Evolutionary conservation across 164 flowering plant species (phyloP), one percentile per base, ranked within the genome.

Genomic region (Piper betle): DNA sequence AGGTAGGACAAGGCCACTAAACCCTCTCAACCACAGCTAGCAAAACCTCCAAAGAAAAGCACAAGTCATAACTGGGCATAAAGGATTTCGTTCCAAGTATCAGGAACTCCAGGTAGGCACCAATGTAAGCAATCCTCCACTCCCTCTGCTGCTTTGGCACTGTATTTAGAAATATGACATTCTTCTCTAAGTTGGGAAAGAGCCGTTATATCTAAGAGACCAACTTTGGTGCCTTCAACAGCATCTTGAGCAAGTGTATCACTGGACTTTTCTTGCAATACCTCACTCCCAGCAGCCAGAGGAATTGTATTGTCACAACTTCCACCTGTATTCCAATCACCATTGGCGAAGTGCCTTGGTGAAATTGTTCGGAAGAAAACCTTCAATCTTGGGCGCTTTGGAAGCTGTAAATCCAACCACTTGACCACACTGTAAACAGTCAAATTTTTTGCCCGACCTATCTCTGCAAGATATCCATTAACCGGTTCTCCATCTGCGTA

Each of bases 71-170:
- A 3, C 59, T 83, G 89, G 37, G 88, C 91, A 64, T 59, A 61
- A 18, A 91, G 81, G 17, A 91, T 64, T 72, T 88, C 88, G 61
- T 88, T 88, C 97, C 96, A 91, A 17, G 90, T 65, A 61, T 88
- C 96, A 0, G 92, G 91, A 60, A 91, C 70, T 3, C 96, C 96
- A 0, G 94, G 97, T 7, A 86, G 63, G 80, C 97, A 91, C 97
- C 97, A 88, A 66, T 88, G 97, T 73, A 87, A 73, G 75, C 95
- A 87, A 66, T 85, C 92, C 20, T 80, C 78, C 37, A 70, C 56
- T 3, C 80, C 85, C 1, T 61, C 61, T 6, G 71, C 59, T 17
- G 69, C 65, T 72, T 71, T 78, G 4, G 65, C 38, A 52, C 80
- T 73, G 68, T 78, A 83, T 9, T 72, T 72, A 0, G 95, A 81